Conservation (phyloP, 331 rosid genomes). For the Saraca asoca region DNA sequence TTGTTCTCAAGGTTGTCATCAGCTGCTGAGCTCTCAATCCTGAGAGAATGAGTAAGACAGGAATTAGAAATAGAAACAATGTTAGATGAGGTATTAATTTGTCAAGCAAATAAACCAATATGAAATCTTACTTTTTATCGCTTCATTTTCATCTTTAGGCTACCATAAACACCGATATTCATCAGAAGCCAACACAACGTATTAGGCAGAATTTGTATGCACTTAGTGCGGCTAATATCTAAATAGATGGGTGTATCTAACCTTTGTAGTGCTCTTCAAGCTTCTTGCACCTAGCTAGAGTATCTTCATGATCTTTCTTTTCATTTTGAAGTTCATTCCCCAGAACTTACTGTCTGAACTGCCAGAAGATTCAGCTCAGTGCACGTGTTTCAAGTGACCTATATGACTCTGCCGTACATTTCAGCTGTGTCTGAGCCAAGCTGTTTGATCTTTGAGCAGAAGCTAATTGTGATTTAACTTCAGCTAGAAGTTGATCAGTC, state of each 20-base stretch:
- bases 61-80: conserved; percentile 34
- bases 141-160: no score
- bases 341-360: conserved; percentile 56
- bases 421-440: conserved; percentile 89
- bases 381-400: conserved; percentile 83
- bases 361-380: conserved; percentile 62
- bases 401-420: conserved; percentile 96
- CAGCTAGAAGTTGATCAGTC: conserved; percentile 85
- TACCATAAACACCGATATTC: no score
- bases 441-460: conserved; percentile 78
- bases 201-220: neutral
- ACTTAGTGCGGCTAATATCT: conserved; percentile 5
- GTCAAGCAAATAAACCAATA: conserved; percentile 1
- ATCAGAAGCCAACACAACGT: conserved; percentile 15
- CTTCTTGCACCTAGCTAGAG: conserved; percentile 65
- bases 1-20: conserved; percentile 55
- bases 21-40: conserved; percentile 57
- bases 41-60: conserved; percentile 36
- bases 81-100: neutral
- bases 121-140: conserved; percentile 12
- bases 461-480: conserved; percentile 72
- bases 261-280: conserved; percentile 85
- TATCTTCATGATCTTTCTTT: conserved; percentile 65
- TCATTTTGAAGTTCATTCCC: conserved; percentile 79
- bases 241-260: conserved; percentile 37